A percentile compares a stretch with the other conserved stretches of the same genome.
Conservation (phyloP, 179 eudicot genomes). For the Camellia oleifera region DNA sequence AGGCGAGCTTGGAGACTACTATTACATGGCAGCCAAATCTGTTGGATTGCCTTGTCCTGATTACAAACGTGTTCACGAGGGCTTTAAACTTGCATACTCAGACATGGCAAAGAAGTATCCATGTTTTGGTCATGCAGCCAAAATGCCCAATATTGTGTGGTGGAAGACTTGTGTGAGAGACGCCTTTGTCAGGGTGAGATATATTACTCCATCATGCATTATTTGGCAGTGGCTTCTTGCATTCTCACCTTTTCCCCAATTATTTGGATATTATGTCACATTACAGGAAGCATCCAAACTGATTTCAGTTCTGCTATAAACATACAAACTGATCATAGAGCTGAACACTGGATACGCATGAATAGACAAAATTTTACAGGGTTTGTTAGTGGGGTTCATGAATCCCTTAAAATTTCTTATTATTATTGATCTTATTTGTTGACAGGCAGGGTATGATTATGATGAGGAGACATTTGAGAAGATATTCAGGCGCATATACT, state of each 20-base stretch:
- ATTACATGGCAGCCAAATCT: slow-evolving; percentile 98
- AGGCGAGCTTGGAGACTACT: slow-evolving; percentile 96
- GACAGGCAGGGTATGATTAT: slow-evolving; percentile 89
- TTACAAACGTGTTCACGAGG: slow-evolving; percentile 88
- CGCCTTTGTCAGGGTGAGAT: slow-evolving; percentile 73
- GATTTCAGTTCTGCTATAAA: too few species aligned
- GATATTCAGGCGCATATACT: slow-evolving; percentile 82
- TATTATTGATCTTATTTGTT: slow-evolving; percentile 6
- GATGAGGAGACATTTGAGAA: slow-evolving; percentile 95
- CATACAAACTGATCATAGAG: too few species aligned
- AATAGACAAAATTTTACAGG: too few species aligned
- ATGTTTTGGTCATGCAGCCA: slow-evolving; percentile 85
- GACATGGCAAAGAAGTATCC: slow-evolving; percentile 95
- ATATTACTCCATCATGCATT: neutral
- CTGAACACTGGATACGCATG: too few species aligned
- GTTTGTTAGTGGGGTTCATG: too few species aligned
- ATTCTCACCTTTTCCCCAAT: neutral
- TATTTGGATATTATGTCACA: neutral
- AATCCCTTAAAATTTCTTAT: neutral
- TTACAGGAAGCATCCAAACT: too few species aligned
- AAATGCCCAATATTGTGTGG: slow-evolving; percentile 92
- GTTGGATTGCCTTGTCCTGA: slow-evolving; percentile 92
- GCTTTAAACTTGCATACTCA: slow-evolving; percentile 79
- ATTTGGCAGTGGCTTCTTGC: neutral
- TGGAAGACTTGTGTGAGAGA: slow-evolving; percentile 92